A percentile compares a stretch with the other conserved stretches of the same genome.
phyloP scores from a whole-genome alignment of 306 rosid genomes.

The Quercus parvula region DNA sequence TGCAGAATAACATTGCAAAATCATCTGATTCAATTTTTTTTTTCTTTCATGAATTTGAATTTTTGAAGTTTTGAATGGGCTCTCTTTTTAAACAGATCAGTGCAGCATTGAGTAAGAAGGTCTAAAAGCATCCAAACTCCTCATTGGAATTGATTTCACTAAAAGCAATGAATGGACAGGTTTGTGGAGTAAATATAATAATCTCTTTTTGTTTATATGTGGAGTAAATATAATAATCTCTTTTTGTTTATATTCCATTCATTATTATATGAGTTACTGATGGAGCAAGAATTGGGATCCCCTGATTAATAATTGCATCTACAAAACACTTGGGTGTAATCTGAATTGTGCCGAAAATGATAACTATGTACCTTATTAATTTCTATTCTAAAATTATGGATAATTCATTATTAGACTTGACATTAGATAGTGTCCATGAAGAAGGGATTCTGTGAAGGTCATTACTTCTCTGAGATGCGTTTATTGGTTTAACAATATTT shows the following conservation, averaged over 20 bases:
- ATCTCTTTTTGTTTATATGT: neutral
- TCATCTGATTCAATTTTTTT: neutral
- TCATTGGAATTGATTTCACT: slow-evolving; percentile 87
- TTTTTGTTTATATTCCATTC: neutral
- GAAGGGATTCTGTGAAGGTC: neutral
- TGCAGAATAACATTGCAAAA: neutral
- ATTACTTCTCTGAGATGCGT: neutral
- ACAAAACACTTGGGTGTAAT: neutral
- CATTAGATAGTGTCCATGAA: neutral
- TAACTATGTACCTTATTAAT: no score
- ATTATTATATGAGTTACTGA: neutral
- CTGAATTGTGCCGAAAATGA: no score
- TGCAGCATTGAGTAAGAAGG: slow-evolving; percentile 67
- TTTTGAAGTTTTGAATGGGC: neutral
- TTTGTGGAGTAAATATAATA: slow-evolving; percentile 25
- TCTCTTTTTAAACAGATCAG: slow-evolving; percentile 48
- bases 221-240: neutral
- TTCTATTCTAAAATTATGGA: no score
- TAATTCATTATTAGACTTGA: neutral
- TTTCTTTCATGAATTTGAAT: neutral
- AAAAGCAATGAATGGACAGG: slow-evolving; percentile 97
- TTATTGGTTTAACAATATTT: neutral
- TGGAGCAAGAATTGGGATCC: neutral
- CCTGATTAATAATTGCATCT: neutral
- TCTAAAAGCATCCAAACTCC: slow-evolving; percentile 80